These are phyloP conservation scores for Lactifluus hygrophoroides DNA, from an alignment of 768 basidiomycete genomes.

Conservation along the genomic window DNA sequence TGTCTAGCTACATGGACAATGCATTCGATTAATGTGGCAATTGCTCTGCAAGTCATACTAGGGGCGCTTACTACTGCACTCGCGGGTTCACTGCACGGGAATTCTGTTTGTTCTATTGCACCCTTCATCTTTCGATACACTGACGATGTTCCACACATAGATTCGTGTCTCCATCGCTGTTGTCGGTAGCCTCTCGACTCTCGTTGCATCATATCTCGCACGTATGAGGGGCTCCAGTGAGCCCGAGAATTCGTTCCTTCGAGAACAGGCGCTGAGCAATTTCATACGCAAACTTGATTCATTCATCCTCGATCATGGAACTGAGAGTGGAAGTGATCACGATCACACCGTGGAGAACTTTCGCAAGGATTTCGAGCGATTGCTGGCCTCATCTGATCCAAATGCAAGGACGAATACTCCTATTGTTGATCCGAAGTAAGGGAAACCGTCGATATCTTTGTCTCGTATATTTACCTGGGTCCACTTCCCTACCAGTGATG, in stretches of 20 bases:
- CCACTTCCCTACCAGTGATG: background rate
- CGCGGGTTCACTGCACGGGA: constrained; percentile 13
- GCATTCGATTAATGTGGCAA: constrained; percentile 21
- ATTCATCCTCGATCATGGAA: constrained; percentile 47
- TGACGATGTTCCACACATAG: constrained; percentile 14
- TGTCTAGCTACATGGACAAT: background rate
- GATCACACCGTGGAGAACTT: constrained; percentile 31
- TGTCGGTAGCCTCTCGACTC: constrained; percentile 48
- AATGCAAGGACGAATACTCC: background rate
- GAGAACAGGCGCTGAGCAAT: constrained; percentile 52
- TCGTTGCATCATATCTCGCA: constrained; percentile 64
- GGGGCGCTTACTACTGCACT: constrained; percentile 23
- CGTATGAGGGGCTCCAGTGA: constrained; percentile 60
- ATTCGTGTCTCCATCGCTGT: constrained; percentile 30
- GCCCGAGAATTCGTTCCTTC: constrained; percentile 50
- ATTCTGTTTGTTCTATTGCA: background rate
- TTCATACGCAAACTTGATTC: constrained; percentile 53
- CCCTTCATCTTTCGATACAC: background rate
- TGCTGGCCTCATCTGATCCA: constrained; percentile 23
- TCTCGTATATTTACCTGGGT: background rate
- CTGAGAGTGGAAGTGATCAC: constrained; percentile 26
- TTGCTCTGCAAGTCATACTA: constrained; percentile 22
- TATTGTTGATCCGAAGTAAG: background rate
- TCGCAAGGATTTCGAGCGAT: constrained; percentile 37
- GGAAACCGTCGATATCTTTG: background rate